A percentile compares a stretch with the other conserved stretches of the same genome.
Conservation (phyloP, 495 filamentous ascomycete genomes). For the Aspergillus taichungensis region DNA sequence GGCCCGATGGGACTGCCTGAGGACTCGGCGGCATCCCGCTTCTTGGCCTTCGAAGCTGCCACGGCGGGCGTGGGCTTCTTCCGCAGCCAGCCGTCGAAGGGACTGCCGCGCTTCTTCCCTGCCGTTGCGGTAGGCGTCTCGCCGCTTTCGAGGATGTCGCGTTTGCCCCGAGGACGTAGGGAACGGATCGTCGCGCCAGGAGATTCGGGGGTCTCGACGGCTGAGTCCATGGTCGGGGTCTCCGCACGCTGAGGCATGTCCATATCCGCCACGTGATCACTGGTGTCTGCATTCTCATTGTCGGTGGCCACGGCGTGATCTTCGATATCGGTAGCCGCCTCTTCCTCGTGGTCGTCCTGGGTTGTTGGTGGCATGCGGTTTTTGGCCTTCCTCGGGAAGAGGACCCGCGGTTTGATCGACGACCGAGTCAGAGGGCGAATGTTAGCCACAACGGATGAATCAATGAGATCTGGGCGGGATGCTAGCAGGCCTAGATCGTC, state of each 20-base stretch:
- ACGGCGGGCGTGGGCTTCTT: slow-evolving; percentile 40
- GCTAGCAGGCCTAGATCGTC: slow-evolving; percentile 38
- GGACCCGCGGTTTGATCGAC: slow-evolving; percentile 71
- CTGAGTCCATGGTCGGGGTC: slow-evolving; percentile 42
- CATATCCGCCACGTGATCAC: slow-evolving; percentile 11
- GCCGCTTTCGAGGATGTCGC: slow-evolving; percentile 13
- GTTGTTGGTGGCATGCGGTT: slow-evolving; percentile 19
- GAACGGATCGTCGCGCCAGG: slow-evolving; percentile 22
- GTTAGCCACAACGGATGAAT: slow-evolving; percentile 19
- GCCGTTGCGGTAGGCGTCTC: slow-evolving; percentile 14
- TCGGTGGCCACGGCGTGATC: slow-evolving; percentile 41
- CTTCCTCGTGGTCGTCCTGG: slow-evolving; percentile 40
- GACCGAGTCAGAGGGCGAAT: slow-evolving; percentile 58
- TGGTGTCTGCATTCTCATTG: slow-evolving; percentile 20
- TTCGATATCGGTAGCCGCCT: slow-evolving; percentile 49
- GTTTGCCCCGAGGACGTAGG: slow-evolving; percentile 18
- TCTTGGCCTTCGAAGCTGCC: slow-evolving; percentile 16
- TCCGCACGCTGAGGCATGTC: slow-evolving; percentile 16
- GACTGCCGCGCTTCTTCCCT: slow-evolving; percentile 44
- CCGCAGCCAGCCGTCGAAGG: slow-evolving; percentile 58
- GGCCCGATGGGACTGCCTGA: slow-evolving; percentile 18
- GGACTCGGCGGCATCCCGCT: slow-evolving; percentile 20
- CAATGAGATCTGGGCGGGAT: slow-evolving; percentile 30
- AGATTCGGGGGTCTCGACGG: slow-evolving; percentile 45
- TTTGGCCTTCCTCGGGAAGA: slow-evolving; percentile 55